Evolutionary conservation across 805 yeast genomes (phyloP), one percentile per base, ranked within the genome.

Genomic region (Tetrapisispora nanseiensis): DNA sequence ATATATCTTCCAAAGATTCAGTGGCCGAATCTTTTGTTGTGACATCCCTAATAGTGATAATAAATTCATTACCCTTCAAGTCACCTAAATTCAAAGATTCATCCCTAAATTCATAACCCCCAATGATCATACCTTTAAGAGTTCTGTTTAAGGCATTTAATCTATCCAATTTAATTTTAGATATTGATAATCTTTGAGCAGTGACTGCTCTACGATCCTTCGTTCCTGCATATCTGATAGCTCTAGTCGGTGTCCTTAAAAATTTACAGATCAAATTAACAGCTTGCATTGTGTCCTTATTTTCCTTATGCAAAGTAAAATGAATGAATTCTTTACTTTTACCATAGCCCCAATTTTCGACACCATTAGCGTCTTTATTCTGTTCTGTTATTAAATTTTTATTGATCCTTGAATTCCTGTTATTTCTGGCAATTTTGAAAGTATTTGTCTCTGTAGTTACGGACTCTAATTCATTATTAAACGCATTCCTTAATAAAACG

Each of bases 121-220:
- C 97, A 20, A 94, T 67, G 20, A 74, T 74, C 49, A 86, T 71
- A n/a, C 90, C 92, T 51, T 78, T 75, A 41, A 90, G 66, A 0
- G 83, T 82, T 50, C 71, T 77, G 56, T 90, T 90, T 49, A 92
- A 70, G 8, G 82, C 75, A 44, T 78, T 78, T 11, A 90, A 75
- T 51, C 98, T 72, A 29, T 78, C 86, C 13, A 81, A 80, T 45
- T 80, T 75, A 40, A 85, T 76, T 50, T 76, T 77, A 41, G 78
- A 75, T 37, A 86, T 68, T 16, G 86, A 78, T 45, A 82, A 71
- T 46, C 78, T 74, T 63, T 92, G 99, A 40, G 86, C 86, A 5
- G 99, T 92, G 20, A 86, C 89, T 38, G 94, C 99, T 59, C 99
- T 77, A 52, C 97, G 75, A 61, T 92, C 99, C 56, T 92, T 92